Evolutionary conservation across 805 yeast genomes (phyloP), one percentile per base, ranked within the genome.

Genomic region (Candida pseudoglaebosa): DNA sequence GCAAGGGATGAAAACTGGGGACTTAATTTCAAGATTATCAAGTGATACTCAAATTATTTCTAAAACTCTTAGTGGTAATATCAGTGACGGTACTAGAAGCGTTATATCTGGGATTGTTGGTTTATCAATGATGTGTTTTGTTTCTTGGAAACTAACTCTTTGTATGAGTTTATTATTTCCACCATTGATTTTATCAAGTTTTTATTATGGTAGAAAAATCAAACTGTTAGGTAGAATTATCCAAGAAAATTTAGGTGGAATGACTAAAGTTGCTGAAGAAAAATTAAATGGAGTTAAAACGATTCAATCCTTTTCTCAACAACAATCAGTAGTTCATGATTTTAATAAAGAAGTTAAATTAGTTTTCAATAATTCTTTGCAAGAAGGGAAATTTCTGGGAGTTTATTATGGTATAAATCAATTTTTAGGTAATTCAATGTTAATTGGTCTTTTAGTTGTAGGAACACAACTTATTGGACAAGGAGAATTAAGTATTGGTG

Each of bases 241-340:
- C 33, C 98, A 91, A 61, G 83, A 82, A 40, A 85, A 88, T 37
- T 72, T 91, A 39, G 98, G 98, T 32, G 75, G 73, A 5, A 69
- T 93, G 53, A 87, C 97, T 1, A 87, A 88, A 54, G 95, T 86
- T 8, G 82, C 95, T 5, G 98, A 91, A 53, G 97, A 91, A 52
- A 90, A 93, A 48, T 74, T 91, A 45, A 81, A 80, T 48, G 93
- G 93, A 21, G 75, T 89, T 17, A 79, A 78, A 50, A 89, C 96
- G 0, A 89, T 95, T 37, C 97, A 91, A 61, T 76, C 93, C 17
- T 91, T 89, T 61, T 88, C 88, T 22, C 93, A 93, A 40, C 97
- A 91, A 59, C 70, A 71, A 32, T 68, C 73, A 36, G 96, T 89
- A 52, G 82, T 91, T 24, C 77, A 76, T 18, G 80, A 80, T 36